Percentiles rank a stretch among this genome's conserved stretches.
Evolutionary conservation across 495 filamentous ascomycete species (phyloP).

Genomic region (Penicillium turbatum): DNA sequence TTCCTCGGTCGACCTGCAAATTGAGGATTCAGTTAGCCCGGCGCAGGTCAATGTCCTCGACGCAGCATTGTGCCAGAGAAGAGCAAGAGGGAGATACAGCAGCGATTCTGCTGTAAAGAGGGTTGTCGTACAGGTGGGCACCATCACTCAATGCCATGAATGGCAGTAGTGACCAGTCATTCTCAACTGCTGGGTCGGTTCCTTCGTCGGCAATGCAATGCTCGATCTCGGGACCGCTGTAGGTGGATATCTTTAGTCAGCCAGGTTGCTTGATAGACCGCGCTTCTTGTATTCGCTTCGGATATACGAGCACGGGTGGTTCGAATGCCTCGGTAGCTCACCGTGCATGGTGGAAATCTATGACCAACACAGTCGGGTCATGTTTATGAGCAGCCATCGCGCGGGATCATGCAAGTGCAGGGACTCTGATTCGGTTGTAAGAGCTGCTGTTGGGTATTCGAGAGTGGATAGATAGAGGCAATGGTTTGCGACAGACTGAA

Average conservation of each 20-base stretch:
- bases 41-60: neutral
- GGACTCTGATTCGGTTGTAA: neutral
- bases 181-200: slow-evolving; percentile 72
- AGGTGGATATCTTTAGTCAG: slow-evolving; percentile 2
- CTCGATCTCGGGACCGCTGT: slow-evolving; percentile 90
- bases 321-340: slow-evolving; percentile 29
- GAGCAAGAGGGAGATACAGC: neutral
- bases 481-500: slow-evolving; percentile 7
- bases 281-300: neutral
- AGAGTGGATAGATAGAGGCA: neutral
- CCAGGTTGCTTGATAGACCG: neutral
- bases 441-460: neutral
- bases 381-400: slow-evolving; percentile 35
- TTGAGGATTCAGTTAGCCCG: slow-evolving; percentile 1
- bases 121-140: slow-evolving; percentile 71
- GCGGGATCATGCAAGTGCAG: slow-evolving; percentile 15
- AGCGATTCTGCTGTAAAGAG: neutral
- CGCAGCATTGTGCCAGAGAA: neutral
- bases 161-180: slow-evolving; percentile 88
- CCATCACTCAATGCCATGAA: slow-evolving; percentile 99
- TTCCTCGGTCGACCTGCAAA: slow-evolving; percentile 72
- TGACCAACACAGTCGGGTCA: slow-evolving; percentile 72
- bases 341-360: slow-evolving; percentile 95
- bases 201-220: slow-evolving; percentile 82
- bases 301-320: neutral